Evolutionary conservation across 1,284 basidiomycete species (phyloP), one percentile per base, ranked within the genome.

Genomic region (Ceratobasidium sp.): DNA sequence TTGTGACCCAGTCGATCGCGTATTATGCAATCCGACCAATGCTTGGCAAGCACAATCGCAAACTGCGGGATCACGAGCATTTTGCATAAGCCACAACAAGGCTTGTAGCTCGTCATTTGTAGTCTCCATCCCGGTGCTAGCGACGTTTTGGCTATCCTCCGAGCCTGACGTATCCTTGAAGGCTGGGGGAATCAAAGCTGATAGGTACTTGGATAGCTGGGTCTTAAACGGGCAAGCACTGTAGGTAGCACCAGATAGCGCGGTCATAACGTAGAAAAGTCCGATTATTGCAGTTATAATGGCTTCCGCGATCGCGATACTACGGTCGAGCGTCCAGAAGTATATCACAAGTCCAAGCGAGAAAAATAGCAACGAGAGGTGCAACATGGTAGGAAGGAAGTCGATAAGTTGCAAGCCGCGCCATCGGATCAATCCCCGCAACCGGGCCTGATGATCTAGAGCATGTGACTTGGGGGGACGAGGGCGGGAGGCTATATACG

Each of bases 351-450:
- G 35, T 10, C 78, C 78, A 14, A 52, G 27, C 1, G 55, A 38
- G 38, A 78, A 78, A 0, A 78, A 41, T 8, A 67, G 38, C 14
- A 78, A 38, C 2, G 78, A 75, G 6, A 78, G 18, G 27, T 75
- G 78, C 1, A 78, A 52, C 54, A 76, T 23, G 0, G 52, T 75
- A 0, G 78, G 78, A 6, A 78, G 64, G 1, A 69, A 12, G 20
- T 54, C 65, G 3, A 76, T 59, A 1, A 68, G 23, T n/a, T 48
- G 62, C 20, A 55, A 38, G 16, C 65, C 64, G 12, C 65, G n/a
- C 78, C 78, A 78, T 46, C 12, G 12, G 14, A 23, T n/a, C 1
- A 74, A 33, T 0, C 71, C 78, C 3, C 50, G 18, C 1, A 50
- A 52, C 14, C 67, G n/a, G 20, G 38, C 44, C 41, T 73, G 70